phyloP scores from a whole-genome alignment of 2,329 filamentous ascomycete genomes.

The Tolypocladium tundrense region DNA sequence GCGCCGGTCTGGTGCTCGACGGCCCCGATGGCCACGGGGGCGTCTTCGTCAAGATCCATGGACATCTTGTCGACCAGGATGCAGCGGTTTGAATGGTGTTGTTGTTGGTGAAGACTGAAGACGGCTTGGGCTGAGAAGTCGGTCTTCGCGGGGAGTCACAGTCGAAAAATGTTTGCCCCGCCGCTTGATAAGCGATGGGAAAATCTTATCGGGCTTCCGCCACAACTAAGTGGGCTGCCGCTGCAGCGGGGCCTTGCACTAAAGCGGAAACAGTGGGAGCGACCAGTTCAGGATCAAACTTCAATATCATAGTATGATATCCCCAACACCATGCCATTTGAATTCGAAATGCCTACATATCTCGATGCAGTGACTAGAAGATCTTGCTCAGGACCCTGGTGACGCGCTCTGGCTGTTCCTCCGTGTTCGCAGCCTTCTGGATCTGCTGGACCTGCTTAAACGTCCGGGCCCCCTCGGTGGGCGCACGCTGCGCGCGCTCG shows the following conservation, averaged over 20 bases:
- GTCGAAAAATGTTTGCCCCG: slow-evolving; percentile 24
- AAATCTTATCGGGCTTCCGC: slow-evolving; percentile 15
- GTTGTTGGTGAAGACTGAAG: slow-evolving; percentile 7
- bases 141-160: slow-evolving; percentile 2
- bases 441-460: slow-evolving; percentile 59
- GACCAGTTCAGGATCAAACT: not conserved
- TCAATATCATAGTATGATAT: not conserved
- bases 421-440: slow-evolving; percentile 32
- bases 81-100: slow-evolving; percentile 6
- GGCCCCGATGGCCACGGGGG: slow-evolving; percentile 26
- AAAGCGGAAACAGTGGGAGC: not conserved
- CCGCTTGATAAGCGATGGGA: slow-evolving; percentile 25
- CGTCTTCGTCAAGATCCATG: slow-evolving; percentile 35
- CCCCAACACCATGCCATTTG: slow-evolving; percentile 1
- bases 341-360: not conserved
- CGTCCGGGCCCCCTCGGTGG: slow-evolving; percentile 25
- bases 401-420: slow-evolving; percentile 44
- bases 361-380: slow-evolving; percentile 31
- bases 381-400: slow-evolving; percentile 55
- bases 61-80: slow-evolving; percentile 19
- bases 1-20: slow-evolving; percentile 22
- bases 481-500: slow-evolving; percentile 5
- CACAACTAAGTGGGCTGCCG: not conserved
- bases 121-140: slow-evolving; percentile 10
- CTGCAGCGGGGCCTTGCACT: not conserved